These are phyloP conservation scores for Thalassiosira delicatula DNA, from an alignment of 352 stramenopile genomes.

Conservation along the genomic window DNA sequence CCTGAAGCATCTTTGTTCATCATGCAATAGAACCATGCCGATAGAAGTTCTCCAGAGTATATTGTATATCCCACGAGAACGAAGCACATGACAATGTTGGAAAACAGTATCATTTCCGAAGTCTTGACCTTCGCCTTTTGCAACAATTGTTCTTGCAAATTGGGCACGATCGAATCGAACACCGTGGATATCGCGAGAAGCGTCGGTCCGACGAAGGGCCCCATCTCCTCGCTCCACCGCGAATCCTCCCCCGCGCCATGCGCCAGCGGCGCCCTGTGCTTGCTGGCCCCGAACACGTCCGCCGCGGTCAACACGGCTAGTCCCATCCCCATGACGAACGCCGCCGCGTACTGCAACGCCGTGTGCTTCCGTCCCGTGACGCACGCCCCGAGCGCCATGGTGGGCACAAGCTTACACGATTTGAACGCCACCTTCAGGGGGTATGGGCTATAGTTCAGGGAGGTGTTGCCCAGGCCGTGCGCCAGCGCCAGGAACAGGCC, in stretches of 20 bases:
- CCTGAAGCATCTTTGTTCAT: too few relatives aligned
- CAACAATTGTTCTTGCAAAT: slow-evolving; percentile 66
- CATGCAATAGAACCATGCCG: too few relatives aligned
- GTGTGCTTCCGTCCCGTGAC: slow-evolving; percentile 50
- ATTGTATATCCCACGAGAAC: slow-evolving; percentile 52
- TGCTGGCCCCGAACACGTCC: slow-evolving; percentile 41
- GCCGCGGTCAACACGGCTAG: slow-evolving; percentile 57
- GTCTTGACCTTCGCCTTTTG: slow-evolving; percentile 55
- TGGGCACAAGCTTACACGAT: slow-evolving; percentile 67
- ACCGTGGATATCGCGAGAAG: slow-evolving; percentile 52
- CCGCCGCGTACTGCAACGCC: slow-evolving; percentile 55
- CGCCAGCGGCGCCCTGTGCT: slow-evolving; percentile 2
- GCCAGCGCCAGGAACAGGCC: slow-evolving; percentile 52
- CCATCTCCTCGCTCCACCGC: slow-evolving; percentile 12
- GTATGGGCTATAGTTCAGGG: slow-evolving; percentile 61
- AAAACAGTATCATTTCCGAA: slow-evolving; percentile 60
- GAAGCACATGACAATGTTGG: slow-evolving; percentile 58
- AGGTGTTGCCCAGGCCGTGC: slow-evolving; percentile 62
- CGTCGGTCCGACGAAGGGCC: slow-evolving; percentile 49
- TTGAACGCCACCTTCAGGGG: slow-evolving; percentile 74
- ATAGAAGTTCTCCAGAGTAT: slow-evolving; percentile 61
- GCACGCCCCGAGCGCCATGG: slow-evolving; percentile 54
- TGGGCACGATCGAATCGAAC: slow-evolving; percentile 65
- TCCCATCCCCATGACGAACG: slow-evolving; percentile 60
- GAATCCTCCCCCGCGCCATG: slow-evolving; percentile 1